Evolutionary conservation across 2,329 filamentous ascomycete species (phyloP), one percentile per base, ranked within the genome.

Genomic region (Cladophialophora yegresii): DNA sequence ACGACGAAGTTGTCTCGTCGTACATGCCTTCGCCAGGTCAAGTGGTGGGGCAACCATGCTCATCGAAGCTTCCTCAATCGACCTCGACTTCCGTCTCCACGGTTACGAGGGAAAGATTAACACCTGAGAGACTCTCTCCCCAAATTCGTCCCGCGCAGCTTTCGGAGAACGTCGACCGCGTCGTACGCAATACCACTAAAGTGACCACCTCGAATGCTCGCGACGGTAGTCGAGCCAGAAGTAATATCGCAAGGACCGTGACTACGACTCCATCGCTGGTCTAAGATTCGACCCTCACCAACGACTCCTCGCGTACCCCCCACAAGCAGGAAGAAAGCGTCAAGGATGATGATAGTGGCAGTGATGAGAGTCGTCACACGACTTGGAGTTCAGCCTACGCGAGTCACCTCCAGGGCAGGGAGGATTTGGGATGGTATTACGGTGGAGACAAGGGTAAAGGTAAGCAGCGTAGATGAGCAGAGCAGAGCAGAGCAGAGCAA

Each of bases 401-500:
- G 6, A 30, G 43, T 23, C 49, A 45, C 6, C 13, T 64, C 3
- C 32, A 22, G 22, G 16, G 16, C 22, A 47, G 54, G 20, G 36
- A 61, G 13, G 58, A 61, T 26, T 28, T 65, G 2, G 36, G 36
- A 22, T 65, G 62, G 62, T 61, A 57, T 50, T 65, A 65, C 33
- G 51, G 28, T 8, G 20, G 30, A 2, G 28, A 20, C 5, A 54
- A 12, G n/a, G 10, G 26, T 0, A 32, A 26, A 54, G 26, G 23
- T 3, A 54, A 28, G 13, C 36, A 43, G 36, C 36, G 8, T 16
- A n/a, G 5, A n/a, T 9, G 12, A 40, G 13, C 13, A 40, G 26
- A 28, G 26, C 26, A 28, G 26, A 28, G 26, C 36, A 13, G 36
- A 1, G 36, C 4, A 3, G 32, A 33, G 32, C 4, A 33, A 28